Evolutionary conservation across 805 yeast species (phyloP), one percentile per base, ranked within the genome.

Genomic region (Barnettozyma pratensis): DNA sequence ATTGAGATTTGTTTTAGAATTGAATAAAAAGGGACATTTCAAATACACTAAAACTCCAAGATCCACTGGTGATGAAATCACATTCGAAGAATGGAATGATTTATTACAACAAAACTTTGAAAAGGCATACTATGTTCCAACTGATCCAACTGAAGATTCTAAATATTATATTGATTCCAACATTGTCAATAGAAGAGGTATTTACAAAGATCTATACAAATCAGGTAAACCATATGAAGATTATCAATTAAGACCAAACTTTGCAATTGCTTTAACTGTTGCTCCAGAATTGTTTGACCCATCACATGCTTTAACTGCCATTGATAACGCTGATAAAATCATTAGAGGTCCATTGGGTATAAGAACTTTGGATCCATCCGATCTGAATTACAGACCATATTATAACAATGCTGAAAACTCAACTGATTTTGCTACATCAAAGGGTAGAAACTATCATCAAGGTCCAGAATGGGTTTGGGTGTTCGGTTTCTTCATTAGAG

Each of bases 391-490:
- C 66, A 76, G 96, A 54, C 99, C 99, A 2, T 80, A 87, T 68
- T 92, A 92, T 66, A 72, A 73, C 60, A 94, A 92, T 64, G 70
- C 89, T 42, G 85, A 78, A 38, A 98, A 92, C 60, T 80, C 79
- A 46, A 80, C 76, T 5, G 96, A 92, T 65, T 94, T 90, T 74
- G 89, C 95, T 1, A 90, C 97, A 0, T 76, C 97, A 2, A 89
- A 90, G 67, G 99, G 99, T 31, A 79, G 98, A 59, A 94, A 94
- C 68, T 92, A 92, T 65, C 99, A 92, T 66, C 98, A 92, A 69
- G 99, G 99, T 2, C 99, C 99, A 3, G 99, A 94, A 64, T 92
- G 99, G 99, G 86, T 87, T 34, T 92, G 97, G 97, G 78, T 82
- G 50, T 74, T 76, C 28, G 99, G 99, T 3, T 90, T 81, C 65